phyloP scores from a whole-genome alignment of 345 rosid species.

The Litchi chinensis region DNA sequence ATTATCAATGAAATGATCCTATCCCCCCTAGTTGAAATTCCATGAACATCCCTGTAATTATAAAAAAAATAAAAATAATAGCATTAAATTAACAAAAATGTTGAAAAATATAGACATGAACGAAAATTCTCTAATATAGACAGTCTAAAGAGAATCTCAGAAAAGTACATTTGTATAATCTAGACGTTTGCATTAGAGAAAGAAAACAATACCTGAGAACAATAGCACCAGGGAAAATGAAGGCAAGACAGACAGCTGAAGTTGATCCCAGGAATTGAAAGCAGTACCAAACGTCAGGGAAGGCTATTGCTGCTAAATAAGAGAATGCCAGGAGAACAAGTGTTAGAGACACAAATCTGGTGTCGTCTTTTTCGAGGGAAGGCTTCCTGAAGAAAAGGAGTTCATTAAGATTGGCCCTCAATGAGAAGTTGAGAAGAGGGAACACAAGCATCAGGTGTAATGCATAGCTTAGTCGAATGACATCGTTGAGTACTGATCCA shows the following conservation, averaged over 20 bases:
- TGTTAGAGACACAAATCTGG: slow-evolving; percentile 60
- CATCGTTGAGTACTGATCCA: slow-evolving; percentile 55
- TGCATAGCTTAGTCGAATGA: slow-evolving; percentile 72
- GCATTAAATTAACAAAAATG: too few species aligned
- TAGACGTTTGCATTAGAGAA: not conserved
- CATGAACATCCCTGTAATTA: slow-evolving; percentile 51
- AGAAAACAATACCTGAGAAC: slow-evolving; percentile 55
- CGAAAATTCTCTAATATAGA: too few species aligned
- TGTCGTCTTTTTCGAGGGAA: slow-evolving; percentile 44
- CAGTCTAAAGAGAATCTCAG: too few species aligned
- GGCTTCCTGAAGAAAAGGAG: slow-evolving; percentile 54
- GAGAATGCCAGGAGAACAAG: slow-evolving; percentile 40
- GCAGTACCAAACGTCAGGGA: slow-evolving; percentile 82
- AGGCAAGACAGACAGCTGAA: slow-evolving; percentile 72
- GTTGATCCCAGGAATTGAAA: slow-evolving; percentile 93
- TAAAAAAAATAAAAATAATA: not conserved
- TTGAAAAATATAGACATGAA: too few species aligned
- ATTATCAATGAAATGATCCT: slow-evolving; percentile 39
- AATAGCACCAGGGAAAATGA: slow-evolving; percentile 84
- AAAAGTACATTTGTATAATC: too few species aligned
- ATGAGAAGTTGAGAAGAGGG: slow-evolving; percentile 81
- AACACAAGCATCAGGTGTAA: slow-evolving; percentile 83
- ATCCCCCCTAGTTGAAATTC: slow-evolving; percentile 42
- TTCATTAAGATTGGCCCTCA: slow-evolving; percentile 69
- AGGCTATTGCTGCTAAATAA: slow-evolving; percentile 61